Evolutionary conservation across 305 asterid genomes (phyloP), one percentile per base, ranked within the genome.

Genomic region (Ilex paraguariensis): DNA sequence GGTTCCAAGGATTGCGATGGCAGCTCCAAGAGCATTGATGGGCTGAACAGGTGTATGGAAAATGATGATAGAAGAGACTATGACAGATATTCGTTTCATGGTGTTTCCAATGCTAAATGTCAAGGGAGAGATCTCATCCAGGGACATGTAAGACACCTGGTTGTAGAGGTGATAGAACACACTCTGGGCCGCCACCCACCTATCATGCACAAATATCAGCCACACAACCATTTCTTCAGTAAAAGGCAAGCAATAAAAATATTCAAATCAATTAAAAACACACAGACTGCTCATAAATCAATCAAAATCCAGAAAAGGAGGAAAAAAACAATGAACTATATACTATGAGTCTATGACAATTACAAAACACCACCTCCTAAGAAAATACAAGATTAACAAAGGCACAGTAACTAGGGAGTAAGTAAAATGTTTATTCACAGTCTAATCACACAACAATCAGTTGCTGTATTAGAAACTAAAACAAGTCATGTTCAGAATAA

Each of bases 151-250:
- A 0, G 98, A 91, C 67, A 89, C 97, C 66, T 91, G 98, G 67
- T 91, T 91, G 86, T 91, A 91, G 59, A 91, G 86, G 69, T 91
- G 98, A 72, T 91, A 91, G 77, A 91, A 91, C 45, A 91, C 70
- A 67, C 97, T 91, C 69, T 91, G 98, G 58, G 95, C 95, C 1
- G 82, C 90, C 87, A 91, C 85, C 98, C 98, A 91, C 98, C 98
- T 91, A 51, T 64, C 30, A 60, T 13, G 48, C 28, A 54, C 69
- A 70, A 56, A 72, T 62, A 70, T 69, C 65, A 62, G 63, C 73
- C 73, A 75, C 64, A 56, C 30, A 62, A 65, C 49, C 13, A 56
- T 36, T 36, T 36, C 42, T 36, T 63, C 56, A 65, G 58, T 55
- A 33, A 58, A 36, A 36, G 42, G 42, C 9, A 36, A 36, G 42